Evolutionary conservation across 768 basidiomycete species (phyloP).

Genomic region (Vishniacozyma victoriae): DNA sequence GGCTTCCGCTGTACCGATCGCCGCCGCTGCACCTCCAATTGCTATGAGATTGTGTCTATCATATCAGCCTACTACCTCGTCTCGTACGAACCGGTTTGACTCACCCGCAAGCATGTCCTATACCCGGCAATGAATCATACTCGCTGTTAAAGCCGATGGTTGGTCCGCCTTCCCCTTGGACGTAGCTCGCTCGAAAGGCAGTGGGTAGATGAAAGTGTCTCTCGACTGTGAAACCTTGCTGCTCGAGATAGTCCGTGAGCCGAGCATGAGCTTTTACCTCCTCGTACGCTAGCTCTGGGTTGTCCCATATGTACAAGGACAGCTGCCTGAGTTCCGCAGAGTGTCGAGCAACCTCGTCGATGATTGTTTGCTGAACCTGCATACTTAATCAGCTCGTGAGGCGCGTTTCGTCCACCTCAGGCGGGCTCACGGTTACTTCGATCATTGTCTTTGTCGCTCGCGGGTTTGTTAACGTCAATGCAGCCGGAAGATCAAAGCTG

Average conservation of each 20-base stretch:
- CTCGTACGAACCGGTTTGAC: neutral
- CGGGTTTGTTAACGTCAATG: no score
- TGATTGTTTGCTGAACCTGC: no score
- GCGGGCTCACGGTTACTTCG: no score
- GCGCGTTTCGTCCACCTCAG: no score
- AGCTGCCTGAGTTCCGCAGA: neutral
- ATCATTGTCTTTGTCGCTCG: no score
- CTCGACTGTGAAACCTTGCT: slow-evolving; percentile 11
- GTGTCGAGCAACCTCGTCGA: no score
- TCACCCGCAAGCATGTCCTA: slow-evolving; percentile 25
- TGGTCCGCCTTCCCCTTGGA: slow-evolving; percentile 10
- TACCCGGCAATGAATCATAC: slow-evolving; percentile 28
- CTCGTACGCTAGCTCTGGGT: slow-evolving; percentile 2
- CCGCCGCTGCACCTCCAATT: slow-evolving; percentile 24
- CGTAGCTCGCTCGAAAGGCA: slow-evolving; percentile 26
- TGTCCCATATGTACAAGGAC: neutral
- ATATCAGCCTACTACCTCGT: slow-evolving; percentile 1
- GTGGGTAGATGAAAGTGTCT: slow-evolving; percentile 9
- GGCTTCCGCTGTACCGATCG: slow-evolving; percentile 18
- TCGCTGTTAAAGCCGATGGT: slow-evolving; percentile 27
- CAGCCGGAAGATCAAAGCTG: no score
- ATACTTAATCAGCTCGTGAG: no score
- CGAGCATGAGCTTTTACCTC: slow-evolving; percentile 11
- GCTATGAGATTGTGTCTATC: slow-evolving; percentile 32
- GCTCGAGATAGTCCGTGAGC: slow-evolving; percentile 7